phyloP scores from a whole-genome alignment of 371 early-diverging fungal species.

The Apophysomyces variabilis region DNA sequence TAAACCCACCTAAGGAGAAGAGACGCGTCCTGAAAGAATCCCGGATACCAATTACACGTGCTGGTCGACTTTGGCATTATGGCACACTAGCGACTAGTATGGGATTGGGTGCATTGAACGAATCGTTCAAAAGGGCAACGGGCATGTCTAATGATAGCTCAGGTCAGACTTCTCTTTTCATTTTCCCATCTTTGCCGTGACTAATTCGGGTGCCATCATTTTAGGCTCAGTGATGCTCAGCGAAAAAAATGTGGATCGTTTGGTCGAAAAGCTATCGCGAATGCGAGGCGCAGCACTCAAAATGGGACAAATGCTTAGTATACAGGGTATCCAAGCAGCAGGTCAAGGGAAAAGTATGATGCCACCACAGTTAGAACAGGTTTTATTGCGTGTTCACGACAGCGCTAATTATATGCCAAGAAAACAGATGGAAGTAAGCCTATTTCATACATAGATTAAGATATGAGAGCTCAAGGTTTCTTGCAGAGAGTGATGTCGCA shows the following conservation, averaged over 20 bases:
- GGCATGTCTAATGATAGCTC: slow-evolving; percentile 47
- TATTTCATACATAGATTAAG: background rate
- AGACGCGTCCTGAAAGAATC: slow-evolving; percentile 55
- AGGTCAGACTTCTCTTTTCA: slow-evolving; percentile 27
- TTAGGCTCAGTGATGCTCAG: slow-evolving; percentile 65
- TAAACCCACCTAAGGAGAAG: slow-evolving; percentile 11
- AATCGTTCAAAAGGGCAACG: slow-evolving; percentile 69
- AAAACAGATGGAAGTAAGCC: slow-evolving; percentile 74
- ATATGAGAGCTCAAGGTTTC: background rate
- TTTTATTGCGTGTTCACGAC: slow-evolving; percentile 89
- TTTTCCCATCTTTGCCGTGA: background rate
- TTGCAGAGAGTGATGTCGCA: slow-evolving; percentile 64
- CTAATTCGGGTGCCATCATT: background rate
- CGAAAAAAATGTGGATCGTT: slow-evolving; percentile 83
- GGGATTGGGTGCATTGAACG: slow-evolving; percentile 77
- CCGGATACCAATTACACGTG: slow-evolving; percentile 67
- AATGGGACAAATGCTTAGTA: slow-evolving; percentile 96
- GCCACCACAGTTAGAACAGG: slow-evolving; percentile 81
- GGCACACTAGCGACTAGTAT: slow-evolving; percentile 76
- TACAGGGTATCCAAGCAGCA: slow-evolving; percentile 74
- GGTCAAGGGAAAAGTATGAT: slow-evolving; percentile 53
- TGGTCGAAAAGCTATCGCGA: slow-evolving; percentile 85
- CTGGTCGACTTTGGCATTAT: slow-evolving; percentile 70
- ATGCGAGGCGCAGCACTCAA: slow-evolving; percentile 98
- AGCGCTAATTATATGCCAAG: slow-evolving; percentile 96